Percentiles rank a stretch among this genome's conserved stretches.
phyloP scores from a whole-genome alignment of 805 yeast species.

The Kazachstania taianensis region DNA sequence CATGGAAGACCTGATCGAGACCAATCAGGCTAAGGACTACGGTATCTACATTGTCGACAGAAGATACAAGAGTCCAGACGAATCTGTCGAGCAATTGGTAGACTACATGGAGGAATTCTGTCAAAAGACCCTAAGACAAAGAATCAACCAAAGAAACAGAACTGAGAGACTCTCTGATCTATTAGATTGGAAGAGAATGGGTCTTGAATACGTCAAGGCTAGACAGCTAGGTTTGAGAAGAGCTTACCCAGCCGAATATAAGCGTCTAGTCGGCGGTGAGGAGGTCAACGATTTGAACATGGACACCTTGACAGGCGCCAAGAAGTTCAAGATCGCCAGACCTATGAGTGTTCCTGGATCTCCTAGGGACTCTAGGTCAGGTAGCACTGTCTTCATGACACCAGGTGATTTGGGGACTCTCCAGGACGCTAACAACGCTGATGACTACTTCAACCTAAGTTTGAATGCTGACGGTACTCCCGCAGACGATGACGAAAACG shows the following conservation, averaged over 20 bases:
- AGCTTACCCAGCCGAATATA: slow-evolving; percentile 83
- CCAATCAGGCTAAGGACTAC: slow-evolving; percentile 69
- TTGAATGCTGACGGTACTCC: slow-evolving; percentile 24
- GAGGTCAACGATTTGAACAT: slow-evolving; percentile 23
- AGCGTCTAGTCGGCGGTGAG: slow-evolving; percentile 26
- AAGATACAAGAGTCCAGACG: slow-evolving; percentile 84
- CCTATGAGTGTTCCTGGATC: slow-evolving; percentile 96
- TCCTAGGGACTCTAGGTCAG: slow-evolving; percentile 45
- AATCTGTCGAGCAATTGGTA: slow-evolving; percentile 81
- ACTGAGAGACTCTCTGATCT: slow-evolving; percentile 89
- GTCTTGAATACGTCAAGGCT: slow-evolving; percentile 90
- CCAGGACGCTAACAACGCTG: slow-evolving; percentile 76
- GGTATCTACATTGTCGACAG: slow-evolving; percentile 97
- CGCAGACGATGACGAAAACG: slow-evolving; percentile 29
- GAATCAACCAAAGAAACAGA: slow-evolving; percentile 95
- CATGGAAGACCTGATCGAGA: slow-evolving; percentile 95
- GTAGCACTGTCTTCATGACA: slow-evolving; percentile 63
- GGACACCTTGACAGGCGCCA: slow-evolving; percentile 29
- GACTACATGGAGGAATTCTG: slow-evolving; percentile 85
- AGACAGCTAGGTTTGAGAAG: slow-evolving; percentile 83
- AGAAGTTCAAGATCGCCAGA: slow-evolving; percentile 65
- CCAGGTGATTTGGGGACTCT: slow-evolving; percentile 95
- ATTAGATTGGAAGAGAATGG: slow-evolving; percentile 97
- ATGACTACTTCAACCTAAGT: slow-evolving; percentile 56
- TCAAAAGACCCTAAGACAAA: slow-evolving; percentile 84